phyloP scores from a whole-genome alignment of 495 filamentous ascomycete genomes.

The Xylaria telfairii region DNA sequence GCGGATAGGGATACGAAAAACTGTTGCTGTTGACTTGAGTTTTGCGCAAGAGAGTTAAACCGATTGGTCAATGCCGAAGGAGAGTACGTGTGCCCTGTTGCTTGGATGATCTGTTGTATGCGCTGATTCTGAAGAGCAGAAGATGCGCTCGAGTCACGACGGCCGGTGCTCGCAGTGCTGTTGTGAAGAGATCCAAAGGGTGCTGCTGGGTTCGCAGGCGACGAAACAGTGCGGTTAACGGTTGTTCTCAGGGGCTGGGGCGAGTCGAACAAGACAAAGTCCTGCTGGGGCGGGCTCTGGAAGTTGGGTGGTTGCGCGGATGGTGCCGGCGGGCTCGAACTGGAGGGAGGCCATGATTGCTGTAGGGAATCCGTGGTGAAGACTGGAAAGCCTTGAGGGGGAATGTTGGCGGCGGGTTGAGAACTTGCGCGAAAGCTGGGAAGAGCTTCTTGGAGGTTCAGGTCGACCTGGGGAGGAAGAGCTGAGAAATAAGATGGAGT shows the following conservation, averaged over 20 bases:
- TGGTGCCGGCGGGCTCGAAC: slow-evolving; percentile 63
- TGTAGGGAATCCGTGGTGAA: slow-evolving; percentile 65
- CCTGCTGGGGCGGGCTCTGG: slow-evolving; percentile 53
- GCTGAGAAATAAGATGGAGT: slow-evolving; percentile 52
- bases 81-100: slow-evolving; percentile 62
- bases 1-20: slow-evolving; percentile 60
- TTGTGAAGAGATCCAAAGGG: slow-evolving; percentile 39
- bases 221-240: slow-evolving; percentile 55
- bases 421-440: slow-evolving; percentile 56
- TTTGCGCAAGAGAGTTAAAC: slow-evolving; percentile 55
- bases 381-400: slow-evolving; percentile 58
- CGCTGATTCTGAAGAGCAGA: slow-evolving; percentile 58
- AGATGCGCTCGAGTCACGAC: slow-evolving; percentile 38
- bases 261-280: slow-evolving; percentile 62
- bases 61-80: slow-evolving; percentile 64
- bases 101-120: slow-evolving; percentile 65
- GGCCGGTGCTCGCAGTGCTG: slow-evolving; percentile 38
- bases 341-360: slow-evolving; percentile 66
- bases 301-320: slow-evolving; percentile 53
- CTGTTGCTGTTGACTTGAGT: slow-evolving; percentile 43
- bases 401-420: slow-evolving; percentile 56
- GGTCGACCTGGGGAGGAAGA: slow-evolving; percentile 60
- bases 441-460: slow-evolving; percentile 60
- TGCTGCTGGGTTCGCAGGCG: slow-evolving; percentile 51
- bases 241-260: slow-evolving; percentile 50